A percentile compares a stretch with the other conserved stretches of the same genome.
These are phyloP conservation scores for Puccinia novopanici DNA, from an alignment of 1,284 basidiomycete genomes.

Conservation along the genomic window DNA sequence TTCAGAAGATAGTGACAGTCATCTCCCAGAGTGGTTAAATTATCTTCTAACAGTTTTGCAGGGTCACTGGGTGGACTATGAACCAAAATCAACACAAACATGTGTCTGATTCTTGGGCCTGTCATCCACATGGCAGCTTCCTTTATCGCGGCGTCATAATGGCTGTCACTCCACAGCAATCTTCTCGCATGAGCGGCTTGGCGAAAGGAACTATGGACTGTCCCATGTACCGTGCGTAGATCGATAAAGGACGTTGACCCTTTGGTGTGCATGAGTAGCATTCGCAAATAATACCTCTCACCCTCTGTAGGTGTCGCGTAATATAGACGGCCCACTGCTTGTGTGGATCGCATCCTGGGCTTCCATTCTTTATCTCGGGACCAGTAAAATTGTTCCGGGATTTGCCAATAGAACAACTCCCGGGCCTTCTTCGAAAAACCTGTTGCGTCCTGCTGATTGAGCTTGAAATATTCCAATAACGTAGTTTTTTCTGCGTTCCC, in stretches of 20 bases:
- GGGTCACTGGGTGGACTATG: not conserved
- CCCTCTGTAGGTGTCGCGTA: not conserved
- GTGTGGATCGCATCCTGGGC: not conserved
- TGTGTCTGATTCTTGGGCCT: not conserved
- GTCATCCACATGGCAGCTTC: not conserved
- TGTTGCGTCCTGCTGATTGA: not conserved
- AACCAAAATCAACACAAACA: not conserved
- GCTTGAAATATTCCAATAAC: not conserved
- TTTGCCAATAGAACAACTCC: not conserved
- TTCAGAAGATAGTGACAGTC: not conserved
- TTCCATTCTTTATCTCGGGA: not conserved
- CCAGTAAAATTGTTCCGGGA: not conserved
- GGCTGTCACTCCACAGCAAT: not conserved
- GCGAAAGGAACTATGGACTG: not conserved
- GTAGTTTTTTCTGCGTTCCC: not conserved
- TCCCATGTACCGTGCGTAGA: too few relatives aligned
- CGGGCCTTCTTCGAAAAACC: not conserved
- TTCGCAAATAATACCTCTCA: slow-evolving; percentile 2
- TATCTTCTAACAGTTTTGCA: not conserved
- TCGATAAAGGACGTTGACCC: not conserved
- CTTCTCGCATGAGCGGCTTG: not conserved
- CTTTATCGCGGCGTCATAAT: not conserved
- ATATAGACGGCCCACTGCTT: not conserved
- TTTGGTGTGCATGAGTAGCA: not conserved
- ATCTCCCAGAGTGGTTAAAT: not conserved